Conservation (phyloP, 164 flowering plant genomes). For the Chimonanthus praecox region DNA sequence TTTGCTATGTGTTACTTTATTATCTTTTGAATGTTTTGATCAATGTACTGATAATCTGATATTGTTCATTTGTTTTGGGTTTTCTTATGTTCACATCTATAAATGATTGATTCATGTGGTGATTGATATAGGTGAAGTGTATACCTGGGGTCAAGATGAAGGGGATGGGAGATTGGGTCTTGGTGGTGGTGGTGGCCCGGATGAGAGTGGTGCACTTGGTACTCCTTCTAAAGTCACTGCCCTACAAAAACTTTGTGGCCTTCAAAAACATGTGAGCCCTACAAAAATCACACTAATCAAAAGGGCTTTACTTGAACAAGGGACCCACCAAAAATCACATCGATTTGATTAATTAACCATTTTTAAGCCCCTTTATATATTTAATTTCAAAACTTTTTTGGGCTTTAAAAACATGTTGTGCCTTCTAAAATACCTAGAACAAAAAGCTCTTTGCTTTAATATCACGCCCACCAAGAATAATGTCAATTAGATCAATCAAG, state of each 20-base stretch:
- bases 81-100: neutral
- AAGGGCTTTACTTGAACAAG: no score
- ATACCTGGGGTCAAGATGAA: constrained; percentile 95
- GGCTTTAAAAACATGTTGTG: no score
- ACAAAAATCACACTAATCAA: no score
- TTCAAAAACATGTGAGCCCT: no score
- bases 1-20: neutral
- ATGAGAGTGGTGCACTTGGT: constrained; percentile 79
- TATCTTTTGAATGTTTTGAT: neutral
- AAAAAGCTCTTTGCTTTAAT: no score
- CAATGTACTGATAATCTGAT: neutral
- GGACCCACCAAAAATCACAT: no score
- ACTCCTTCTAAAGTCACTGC: constrained; percentile 66
- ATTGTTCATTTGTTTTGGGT: neutral
- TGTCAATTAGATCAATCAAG: neutral
- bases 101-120: constrained; percentile 2
- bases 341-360: no score
- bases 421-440: no score
- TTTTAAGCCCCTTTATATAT: no score
- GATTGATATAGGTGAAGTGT: constrained; percentile 56
- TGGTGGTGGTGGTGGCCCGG: constrained; percentile 81
- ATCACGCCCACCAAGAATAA: no score
- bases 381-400: no score
- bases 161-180: constrained; percentile 97
- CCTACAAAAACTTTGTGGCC: constrained; percentile 16